phyloP scores from a whole-genome alignment of 805 yeast species.

The Candida khao-thaluensis region DNA sequence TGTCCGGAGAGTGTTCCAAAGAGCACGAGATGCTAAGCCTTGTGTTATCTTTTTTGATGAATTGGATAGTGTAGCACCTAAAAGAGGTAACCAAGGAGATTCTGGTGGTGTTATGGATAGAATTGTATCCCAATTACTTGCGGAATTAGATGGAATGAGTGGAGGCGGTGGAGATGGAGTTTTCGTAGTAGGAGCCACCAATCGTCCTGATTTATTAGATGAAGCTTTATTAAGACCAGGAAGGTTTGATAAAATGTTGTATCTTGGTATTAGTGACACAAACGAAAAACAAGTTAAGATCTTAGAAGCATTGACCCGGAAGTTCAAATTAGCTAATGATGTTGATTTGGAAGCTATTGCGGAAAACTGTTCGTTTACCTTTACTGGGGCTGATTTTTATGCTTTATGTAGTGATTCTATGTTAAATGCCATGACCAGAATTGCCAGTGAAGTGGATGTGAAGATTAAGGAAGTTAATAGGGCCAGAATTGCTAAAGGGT shows the following conservation, averaged over 20 bases:
- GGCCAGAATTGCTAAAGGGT: constrained; percentile 24
- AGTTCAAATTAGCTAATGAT: constrained; percentile 60
- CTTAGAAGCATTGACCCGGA: constrained; percentile 83
- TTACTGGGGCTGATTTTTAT: constrained; percentile 97
- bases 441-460: constrained; percentile 71
- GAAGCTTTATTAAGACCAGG: constrained; percentile 94
- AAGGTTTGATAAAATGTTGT: constrained; percentile 91
- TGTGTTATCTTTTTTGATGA: constrained; percentile 98
- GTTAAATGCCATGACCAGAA: constrained; percentile 93
- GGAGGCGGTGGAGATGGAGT: constrained; percentile 69
- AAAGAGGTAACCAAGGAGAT: constrained; percentile 97
- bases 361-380: constrained; percentile 76
- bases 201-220: constrained; percentile 91
- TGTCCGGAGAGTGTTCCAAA: constrained; percentile 89
- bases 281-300: constrained; percentile 85
- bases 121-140: constrained; percentile 90
- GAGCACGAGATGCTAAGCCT: constrained; percentile 94
- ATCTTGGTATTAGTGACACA: constrained; percentile 89
- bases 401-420: constrained; percentile 95
- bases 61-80: constrained; percentile 96
- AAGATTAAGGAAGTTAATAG: constrained; percentile 56
- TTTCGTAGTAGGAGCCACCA: constrained; percentile 98
- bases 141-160: constrained; percentile 96
- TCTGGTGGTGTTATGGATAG: constrained; percentile 99
- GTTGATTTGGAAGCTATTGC: constrained; percentile 65